phyloP scores from a whole-genome alignment of 805 yeast genomes.

The Jamesozyma hellenica region DNA sequence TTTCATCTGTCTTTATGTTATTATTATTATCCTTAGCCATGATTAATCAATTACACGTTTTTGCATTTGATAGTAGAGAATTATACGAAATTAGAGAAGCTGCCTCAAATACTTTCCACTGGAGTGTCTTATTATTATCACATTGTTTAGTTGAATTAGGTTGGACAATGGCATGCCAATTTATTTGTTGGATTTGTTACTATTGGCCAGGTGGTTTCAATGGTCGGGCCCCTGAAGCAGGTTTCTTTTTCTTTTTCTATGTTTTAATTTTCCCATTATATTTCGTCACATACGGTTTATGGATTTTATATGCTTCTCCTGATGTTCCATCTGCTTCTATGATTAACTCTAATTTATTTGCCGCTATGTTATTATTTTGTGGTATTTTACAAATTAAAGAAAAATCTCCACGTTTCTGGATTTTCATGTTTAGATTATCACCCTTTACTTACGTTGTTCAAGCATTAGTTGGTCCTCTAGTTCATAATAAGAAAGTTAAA shows the following conservation, averaged over 20 bases:
- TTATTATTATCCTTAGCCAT: constrained; percentile 41
- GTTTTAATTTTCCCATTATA: constrained; percentile 42
- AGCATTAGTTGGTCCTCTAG: constrained; percentile 32
- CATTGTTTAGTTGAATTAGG: constrained; percentile 38
- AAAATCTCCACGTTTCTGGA: constrained; percentile 42
- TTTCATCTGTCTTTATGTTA: constrained; percentile 51
- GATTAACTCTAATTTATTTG: constrained; percentile 38
- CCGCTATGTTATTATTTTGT: constrained; percentile 45
- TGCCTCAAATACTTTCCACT: constrained; percentile 59
- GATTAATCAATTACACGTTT: constrained; percentile 54
- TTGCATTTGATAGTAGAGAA: constrained; percentile 49
- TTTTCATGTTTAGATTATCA: constrained; percentile 35
- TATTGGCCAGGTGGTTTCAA: constrained; percentile 40
- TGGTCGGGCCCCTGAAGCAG: constrained; percentile 39
- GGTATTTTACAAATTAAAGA: constrained; percentile 39
- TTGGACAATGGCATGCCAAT: constrained; percentile 38
- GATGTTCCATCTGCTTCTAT: constrained; percentile 36
- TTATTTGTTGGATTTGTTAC: constrained; percentile 35
- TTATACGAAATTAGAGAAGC: constrained; percentile 65
- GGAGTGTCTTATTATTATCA: constrained; percentile 47
- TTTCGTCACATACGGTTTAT: constrained; percentile 43
- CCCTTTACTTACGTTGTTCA: constrained; percentile 43
- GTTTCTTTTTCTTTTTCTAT: constrained; percentile 42
- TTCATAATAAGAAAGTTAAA: constrained; percentile 31
- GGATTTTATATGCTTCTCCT: constrained; percentile 38